A percentile compares a stretch with the other conserved stretches of the same genome.
These are phyloP conservation scores for Gypsophila paniculata DNA, from an alignment of 179 eudicot genomes.

Conservation along the genomic window DNA sequence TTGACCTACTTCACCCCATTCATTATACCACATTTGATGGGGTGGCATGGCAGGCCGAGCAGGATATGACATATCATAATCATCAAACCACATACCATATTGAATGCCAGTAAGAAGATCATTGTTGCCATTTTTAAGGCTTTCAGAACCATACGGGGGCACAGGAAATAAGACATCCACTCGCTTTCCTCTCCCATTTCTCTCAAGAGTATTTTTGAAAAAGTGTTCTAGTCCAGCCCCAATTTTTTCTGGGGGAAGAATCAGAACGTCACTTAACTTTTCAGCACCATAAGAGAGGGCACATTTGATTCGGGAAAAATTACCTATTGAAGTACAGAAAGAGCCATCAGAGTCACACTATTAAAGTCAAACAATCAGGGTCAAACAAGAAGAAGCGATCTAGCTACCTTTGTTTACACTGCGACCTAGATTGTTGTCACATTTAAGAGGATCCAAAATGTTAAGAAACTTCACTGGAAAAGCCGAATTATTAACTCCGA, in stretches of 20 bases:
- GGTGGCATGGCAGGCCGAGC: slow-evolving; percentile 3
- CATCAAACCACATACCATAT: slow-evolving; percentile 30
- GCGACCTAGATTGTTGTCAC: slow-evolving; percentile 46
- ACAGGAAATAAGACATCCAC: slow-evolving; percentile 34
- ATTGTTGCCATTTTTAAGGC: slow-evolving; percentile 15
- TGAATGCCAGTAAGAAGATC: slow-evolving; percentile 28
- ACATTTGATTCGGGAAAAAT: slow-evolving; percentile 33
- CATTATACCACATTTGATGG: slow-evolving; percentile 18
- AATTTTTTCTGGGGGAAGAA: slow-evolving; percentile 29
- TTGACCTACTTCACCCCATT: slow-evolving; percentile 24
- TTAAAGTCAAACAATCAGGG: background rate
- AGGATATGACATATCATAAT: slow-evolving; percentile 24
- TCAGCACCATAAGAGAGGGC: slow-evolving; percentile 39
- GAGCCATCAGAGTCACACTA: background rate
- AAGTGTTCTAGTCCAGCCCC: slow-evolving; percentile 32
- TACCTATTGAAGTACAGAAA: slow-evolving; percentile 27
- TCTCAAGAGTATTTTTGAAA: slow-evolving; percentile 32
- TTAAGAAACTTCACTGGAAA: slow-evolving; percentile 43
- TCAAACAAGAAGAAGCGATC: background rate
- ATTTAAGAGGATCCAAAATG: slow-evolving; percentile 49
- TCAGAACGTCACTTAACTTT: slow-evolving; percentile 28
- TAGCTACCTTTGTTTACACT: slow-evolving; percentile 39
- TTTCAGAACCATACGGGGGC: slow-evolving; percentile 25
- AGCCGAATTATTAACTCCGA: slow-evolving; percentile 1
- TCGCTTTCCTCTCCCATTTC: slow-evolving; percentile 30